phyloP scores from a whole-genome alignment of 139 green algal genomes.

The Axilococcus clingmanii region DNA sequence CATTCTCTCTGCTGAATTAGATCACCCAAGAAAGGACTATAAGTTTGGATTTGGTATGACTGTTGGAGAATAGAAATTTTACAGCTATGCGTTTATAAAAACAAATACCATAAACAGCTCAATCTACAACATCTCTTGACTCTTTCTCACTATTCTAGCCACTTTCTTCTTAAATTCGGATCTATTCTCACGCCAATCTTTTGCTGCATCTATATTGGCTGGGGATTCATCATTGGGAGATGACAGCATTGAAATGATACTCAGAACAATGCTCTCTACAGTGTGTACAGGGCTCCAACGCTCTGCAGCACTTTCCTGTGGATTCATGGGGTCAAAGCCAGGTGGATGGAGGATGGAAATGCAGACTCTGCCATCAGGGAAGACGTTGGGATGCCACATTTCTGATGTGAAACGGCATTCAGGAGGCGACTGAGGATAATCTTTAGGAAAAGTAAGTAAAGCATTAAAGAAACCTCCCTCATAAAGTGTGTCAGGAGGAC shows the following conservation, averaged over 20 bases:
- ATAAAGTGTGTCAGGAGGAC: slow-evolving; percentile 95
- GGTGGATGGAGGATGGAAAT: slow-evolving; percentile 98
- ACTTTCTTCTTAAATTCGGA: slow-evolving; percentile 89
- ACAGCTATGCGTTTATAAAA: not conserved
- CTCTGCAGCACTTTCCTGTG: slow-evolving; percentile 85
- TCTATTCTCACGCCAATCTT: slow-evolving; percentile 80
- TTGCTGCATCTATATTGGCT: slow-evolving; percentile 97
- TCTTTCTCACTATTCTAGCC: slow-evolving; percentile 74
- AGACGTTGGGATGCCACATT: slow-evolving; percentile 99
- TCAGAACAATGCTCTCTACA: slow-evolving; percentile 97
- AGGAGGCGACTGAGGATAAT: slow-evolving; percentile 96
- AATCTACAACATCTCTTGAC: slow-evolving; percentile 77
- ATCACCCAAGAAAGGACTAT: slow-evolving; percentile 91
- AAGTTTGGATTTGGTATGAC: slow-evolving; percentile 93
- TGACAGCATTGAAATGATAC: slow-evolving; percentile 98
- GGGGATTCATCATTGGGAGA: slow-evolving; percentile 97
- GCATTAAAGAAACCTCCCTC: slow-evolving; percentile 99
- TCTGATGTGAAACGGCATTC: slow-evolving; percentile 93
- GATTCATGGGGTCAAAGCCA: slow-evolving; percentile 92
- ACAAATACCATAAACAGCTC: not conserved
- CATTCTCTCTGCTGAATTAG: slow-evolving; percentile 87
- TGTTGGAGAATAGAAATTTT: slow-evolving; percentile 66
- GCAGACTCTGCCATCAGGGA: slow-evolving; percentile 93
- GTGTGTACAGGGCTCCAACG: slow-evolving; percentile 96
- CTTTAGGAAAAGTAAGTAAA: slow-evolving; percentile 84